A percentile compares a stretch with the other conserved stretches of the same genome.
Evolutionary conservation across 495 filamentous ascomycete genomes (phyloP).

Genomic region (Letharia columbiana): DNA sequence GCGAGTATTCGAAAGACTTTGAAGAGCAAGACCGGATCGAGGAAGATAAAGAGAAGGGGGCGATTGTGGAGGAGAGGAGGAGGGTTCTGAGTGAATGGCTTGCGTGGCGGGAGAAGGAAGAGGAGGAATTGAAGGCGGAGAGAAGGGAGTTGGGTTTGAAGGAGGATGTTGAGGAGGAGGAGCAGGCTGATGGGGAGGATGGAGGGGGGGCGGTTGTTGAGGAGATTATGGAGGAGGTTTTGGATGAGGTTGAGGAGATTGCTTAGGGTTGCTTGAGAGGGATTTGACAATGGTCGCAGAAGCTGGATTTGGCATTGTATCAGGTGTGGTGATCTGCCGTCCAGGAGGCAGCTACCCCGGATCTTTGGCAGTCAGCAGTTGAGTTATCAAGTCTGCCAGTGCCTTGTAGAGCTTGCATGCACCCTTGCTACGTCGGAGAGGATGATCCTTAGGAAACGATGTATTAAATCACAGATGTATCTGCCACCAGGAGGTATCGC

Average conservation of each 20-base stretch:
- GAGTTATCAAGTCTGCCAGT: not conserved
- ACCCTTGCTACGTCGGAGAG: not conserved
- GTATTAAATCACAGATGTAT: not conserved
- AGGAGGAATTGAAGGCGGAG: slow-evolving; percentile 66
- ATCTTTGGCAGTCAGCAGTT: not conserved
- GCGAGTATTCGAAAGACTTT: slow-evolving; percentile 89
- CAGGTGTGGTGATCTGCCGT: slow-evolving; percentile 9
- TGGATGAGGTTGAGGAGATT: slow-evolving; percentile 89
- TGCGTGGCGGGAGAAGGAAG: slow-evolving; percentile 69
- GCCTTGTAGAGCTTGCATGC: not conserved
- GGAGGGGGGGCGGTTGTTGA: slow-evolving; percentile 71
- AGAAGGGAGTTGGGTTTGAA: slow-evolving; percentile 57
- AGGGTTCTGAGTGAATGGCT: slow-evolving; percentile 81
- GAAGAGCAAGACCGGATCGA: slow-evolving; percentile 91
- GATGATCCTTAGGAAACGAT: not conserved
- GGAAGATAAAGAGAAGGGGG: slow-evolving; percentile 83
- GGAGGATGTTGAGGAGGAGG: slow-evolving; percentile 47
- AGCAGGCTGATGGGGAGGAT: slow-evolving; percentile 48
- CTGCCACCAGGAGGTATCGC: not conserved
- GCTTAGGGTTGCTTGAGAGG: slow-evolving; percentile 4
- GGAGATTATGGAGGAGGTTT: slow-evolving; percentile 87
- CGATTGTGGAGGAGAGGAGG: slow-evolving; percentile 81
- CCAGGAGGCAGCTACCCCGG: slow-evolving; percentile 9
- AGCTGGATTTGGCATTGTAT: slow-evolving; percentile 1
- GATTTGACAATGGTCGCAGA: not conserved